Evolutionary conservation across 345 rosid species (phyloP).

Genomic region (Schrenkiella parvula): DNA sequence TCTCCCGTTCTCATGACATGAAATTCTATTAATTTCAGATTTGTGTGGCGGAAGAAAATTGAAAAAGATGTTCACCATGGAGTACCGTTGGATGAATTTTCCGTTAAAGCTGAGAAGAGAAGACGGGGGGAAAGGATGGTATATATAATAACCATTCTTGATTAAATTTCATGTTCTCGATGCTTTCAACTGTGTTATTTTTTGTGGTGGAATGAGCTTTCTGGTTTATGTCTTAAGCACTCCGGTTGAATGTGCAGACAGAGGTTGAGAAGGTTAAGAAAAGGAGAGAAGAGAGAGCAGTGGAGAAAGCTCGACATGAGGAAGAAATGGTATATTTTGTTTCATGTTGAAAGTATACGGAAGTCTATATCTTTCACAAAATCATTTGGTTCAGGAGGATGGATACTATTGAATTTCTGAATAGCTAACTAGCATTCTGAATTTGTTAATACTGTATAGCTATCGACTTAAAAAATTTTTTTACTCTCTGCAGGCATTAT

Average conservation of each 20-base stretch:
- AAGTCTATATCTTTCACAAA: neutral
- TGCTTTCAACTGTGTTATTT: neutral
- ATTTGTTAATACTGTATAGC: neutral
- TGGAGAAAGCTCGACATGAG: constrained; percentile 86
- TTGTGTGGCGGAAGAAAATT: constrained; percentile 94
- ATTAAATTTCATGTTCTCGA: neutral
- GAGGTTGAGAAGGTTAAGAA: constrained; percentile 95
- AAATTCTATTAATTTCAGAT: constrained; percentile 38
- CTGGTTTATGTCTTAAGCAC: constrained; percentile 5
- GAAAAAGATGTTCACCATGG: constrained; percentile 80
- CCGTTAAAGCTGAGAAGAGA: constrained; percentile 83
- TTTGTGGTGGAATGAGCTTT: neutral
- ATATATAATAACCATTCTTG: constrained; percentile 24
- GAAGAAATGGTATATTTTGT: constrained; percentile 76
- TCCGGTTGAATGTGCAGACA: constrained; percentile 41
- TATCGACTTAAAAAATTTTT: neutral
- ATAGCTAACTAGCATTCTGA: neutral
- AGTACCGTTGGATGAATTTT: constrained; percentile 56
- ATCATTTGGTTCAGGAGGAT: neutral
- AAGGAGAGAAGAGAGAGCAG: constrained; percentile 95
- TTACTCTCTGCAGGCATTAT: constrained; percentile 52
- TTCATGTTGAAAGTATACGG: neutral
- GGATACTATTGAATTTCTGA: neutral
- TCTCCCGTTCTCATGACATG: neutral
- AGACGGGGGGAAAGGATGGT: constrained; percentile 85